These are phyloP conservation scores for Colletotrichum sp. DNA, from an alignment of 2,329 filamentous ascomycete species.

Conservation along the genomic window DNA sequence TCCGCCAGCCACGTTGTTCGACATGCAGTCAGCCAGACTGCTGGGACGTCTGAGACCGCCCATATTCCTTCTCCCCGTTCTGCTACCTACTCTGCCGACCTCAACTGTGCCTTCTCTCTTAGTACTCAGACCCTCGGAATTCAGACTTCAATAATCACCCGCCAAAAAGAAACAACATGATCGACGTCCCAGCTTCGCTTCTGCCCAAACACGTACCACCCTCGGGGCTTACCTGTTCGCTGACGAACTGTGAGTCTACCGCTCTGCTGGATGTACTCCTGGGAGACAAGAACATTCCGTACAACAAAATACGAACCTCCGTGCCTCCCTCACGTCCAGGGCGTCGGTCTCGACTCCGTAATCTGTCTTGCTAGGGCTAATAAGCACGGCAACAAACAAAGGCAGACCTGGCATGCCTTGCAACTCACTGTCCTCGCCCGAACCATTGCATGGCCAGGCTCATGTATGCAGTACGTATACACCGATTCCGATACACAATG, in stretches of 20 bases:
- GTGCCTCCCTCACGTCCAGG: neutral
- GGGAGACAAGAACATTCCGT: neutral
- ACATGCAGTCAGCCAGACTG: neutral
- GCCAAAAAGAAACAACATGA: neutral
- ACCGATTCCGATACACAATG: neutral
- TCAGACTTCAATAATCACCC: neutral
- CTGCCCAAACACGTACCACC: neutral
- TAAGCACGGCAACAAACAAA: neutral
- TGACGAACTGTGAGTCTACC: neutral
- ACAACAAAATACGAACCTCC: neutral
- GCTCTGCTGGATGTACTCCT: neutral
- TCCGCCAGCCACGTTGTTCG: constrained; percentile 2
- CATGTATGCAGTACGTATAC: neutral
- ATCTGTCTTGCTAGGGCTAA: neutral
- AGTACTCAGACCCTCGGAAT: neutral
- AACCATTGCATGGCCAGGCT: neutral
- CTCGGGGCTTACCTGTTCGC: neutral
- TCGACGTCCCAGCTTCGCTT: neutral
- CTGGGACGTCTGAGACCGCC: neutral
- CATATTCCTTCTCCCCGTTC: neutral
- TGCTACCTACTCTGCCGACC: neutral
- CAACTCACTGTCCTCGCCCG: neutral
- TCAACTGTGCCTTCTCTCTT: neutral
- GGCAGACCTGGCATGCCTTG: neutral
- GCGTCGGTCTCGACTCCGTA: neutral